A percentile compares a stretch with the other conserved stretches of the same genome.
These are phyloP conservation scores for Sclerotinia subarctica DNA, from an alignment of 2,329 filamentous ascomycete species.

Conservation along the genomic window DNA sequence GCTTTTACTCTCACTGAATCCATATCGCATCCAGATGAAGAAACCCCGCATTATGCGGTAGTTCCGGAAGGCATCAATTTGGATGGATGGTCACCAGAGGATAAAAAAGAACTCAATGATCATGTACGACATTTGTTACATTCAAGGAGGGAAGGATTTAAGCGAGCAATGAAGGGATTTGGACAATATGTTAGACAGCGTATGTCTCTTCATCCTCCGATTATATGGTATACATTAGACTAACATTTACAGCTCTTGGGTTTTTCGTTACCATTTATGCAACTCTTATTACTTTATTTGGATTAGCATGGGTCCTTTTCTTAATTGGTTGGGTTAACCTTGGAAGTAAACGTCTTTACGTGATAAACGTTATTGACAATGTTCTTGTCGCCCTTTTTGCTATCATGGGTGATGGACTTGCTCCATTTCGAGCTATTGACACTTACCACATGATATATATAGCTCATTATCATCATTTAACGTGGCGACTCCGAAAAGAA, in stretches of 20 bases:
- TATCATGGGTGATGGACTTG: slow-evolving; percentile 66
- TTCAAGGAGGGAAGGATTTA: slow-evolving; percentile 75
- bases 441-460: slow-evolving; percentile 76
- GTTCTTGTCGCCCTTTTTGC: slow-evolving; percentile 68
- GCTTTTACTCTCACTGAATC: slow-evolving; percentile 51
- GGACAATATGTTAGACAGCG: slow-evolving; percentile 71
- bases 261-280: slow-evolving; percentile 84
- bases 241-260: slow-evolving; percentile 57
- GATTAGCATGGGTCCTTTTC: slow-evolving; percentile 86
- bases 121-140: slow-evolving; percentile 84
- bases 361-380: slow-evolving; percentile 68
- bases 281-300: slow-evolving; percentile 77
- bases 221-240: slow-evolving; percentile 12
- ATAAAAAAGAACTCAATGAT: slow-evolving; percentile 76
- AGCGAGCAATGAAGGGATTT: slow-evolving; percentile 75
- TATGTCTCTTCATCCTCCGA: slow-evolving; percentile 41
- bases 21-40: slow-evolving; percentile 63
- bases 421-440: slow-evolving; percentile 73
- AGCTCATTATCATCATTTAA: slow-evolving; percentile 61
- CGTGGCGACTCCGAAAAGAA: slow-evolving; percentile 58
- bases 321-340: slow-evolving; percentile 88
- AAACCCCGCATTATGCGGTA: slow-evolving; percentile 64
- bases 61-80: slow-evolving; percentile 70
- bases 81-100: slow-evolving; percentile 70
- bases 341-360: slow-evolving; percentile 65